A percentile compares a stretch with the other conserved stretches of the same genome.
These are phyloP conservation scores for Lagenidium giganteum DNA, from an alignment of 352 stramenopile species.

Conservation along the genomic window DNA sequence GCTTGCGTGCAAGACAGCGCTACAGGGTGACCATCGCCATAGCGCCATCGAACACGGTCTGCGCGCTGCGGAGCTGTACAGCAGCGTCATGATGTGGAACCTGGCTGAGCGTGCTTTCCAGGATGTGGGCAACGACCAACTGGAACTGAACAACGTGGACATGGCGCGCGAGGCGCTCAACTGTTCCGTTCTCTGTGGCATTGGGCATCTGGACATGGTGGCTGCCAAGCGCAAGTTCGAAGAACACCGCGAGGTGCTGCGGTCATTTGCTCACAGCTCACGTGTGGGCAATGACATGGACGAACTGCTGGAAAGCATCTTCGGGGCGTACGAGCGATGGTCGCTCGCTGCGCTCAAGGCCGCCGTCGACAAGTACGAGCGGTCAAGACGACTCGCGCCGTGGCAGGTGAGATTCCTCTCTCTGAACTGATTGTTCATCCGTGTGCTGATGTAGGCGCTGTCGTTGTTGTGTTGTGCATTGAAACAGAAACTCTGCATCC, in stretches of 20 bases:
- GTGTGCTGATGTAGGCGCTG: neutral
- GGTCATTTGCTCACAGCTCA: neutral
- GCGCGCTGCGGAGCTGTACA: constrained; percentile 43
- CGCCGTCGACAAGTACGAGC: constrained; percentile 45
- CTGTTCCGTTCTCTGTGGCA: constrained; percentile 54
- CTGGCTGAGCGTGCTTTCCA: constrained; percentile 54
- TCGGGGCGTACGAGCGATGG: constrained; percentile 58
- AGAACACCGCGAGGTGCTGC: constrained; percentile 8
- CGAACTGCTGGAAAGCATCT: constrained; percentile 37
- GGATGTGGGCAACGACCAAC: constrained; percentile 40
- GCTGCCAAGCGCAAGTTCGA: constrained; percentile 48
- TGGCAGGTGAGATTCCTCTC: constrained; percentile 46
- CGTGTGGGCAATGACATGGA: constrained; percentile 41
- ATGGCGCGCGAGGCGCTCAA: constrained; percentile 49
- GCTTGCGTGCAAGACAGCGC: constrained; percentile 44
- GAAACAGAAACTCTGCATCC: constrained; percentile 21
- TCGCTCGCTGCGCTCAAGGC: constrained; percentile 40
- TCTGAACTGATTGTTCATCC: constrained; percentile 1
- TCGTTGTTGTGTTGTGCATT: neutral
- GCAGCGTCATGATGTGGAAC: constrained; percentile 43
- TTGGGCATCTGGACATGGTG: constrained; percentile 47
- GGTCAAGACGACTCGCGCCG: constrained; percentile 31
- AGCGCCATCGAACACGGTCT: constrained; percentile 44
- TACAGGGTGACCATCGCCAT: constrained; percentile 44
- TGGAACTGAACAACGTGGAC: constrained; percentile 23